Evolutionary conservation across 768 basidiomycete species (phyloP).

Genomic region (Nevesoporus exiguus): DNA sequence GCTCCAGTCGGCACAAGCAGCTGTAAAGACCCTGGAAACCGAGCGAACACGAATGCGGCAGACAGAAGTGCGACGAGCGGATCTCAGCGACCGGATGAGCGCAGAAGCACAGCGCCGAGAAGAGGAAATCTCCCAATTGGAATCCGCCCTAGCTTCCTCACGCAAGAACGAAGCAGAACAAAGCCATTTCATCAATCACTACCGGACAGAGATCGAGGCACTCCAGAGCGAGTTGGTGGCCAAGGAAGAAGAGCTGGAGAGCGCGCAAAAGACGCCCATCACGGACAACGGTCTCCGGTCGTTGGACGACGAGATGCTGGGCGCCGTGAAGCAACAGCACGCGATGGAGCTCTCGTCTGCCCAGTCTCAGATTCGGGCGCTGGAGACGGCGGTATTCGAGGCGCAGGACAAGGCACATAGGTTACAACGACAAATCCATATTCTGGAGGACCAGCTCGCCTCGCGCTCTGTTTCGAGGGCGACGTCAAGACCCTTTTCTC

Average conservation of each 20-base stretch:
- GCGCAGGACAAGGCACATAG: conserved; percentile 66
- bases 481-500: conserved; percentile 46
- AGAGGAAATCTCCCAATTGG: conserved; percentile 52
- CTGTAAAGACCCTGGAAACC: conserved; percentile 56
- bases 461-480: conserved; percentile 41
- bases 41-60: conserved; percentile 62
- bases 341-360: conserved; percentile 76
- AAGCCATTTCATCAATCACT: conserved; percentile 56
- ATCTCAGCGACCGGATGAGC: conserved; percentile 56
- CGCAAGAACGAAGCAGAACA: conserved; percentile 54
- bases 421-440: conserved; percentile 62
- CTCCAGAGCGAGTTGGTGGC: conserved; percentile 57
- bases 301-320: conserved; percentile 71
- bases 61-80: conserved; percentile 49
- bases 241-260: conserved; percentile 67
- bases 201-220: conserved; percentile 68
- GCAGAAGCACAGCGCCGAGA: conserved; percentile 43
- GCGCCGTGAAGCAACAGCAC: conserved; percentile 68
- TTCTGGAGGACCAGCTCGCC: conserved; percentile 64
- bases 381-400: conserved; percentile 72
- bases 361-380: conserved; percentile 71
- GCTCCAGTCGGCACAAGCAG: conserved; percentile 51
- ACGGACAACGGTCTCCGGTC: conserved; percentile 44
- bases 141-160: conserved; percentile 49
- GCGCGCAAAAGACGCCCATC: conserved; percentile 44